Evolutionary conservation across 139 green algal genomes (phyloP), one percentile per base, ranked within the genome.

Genomic region (Micractinium conductrix): DNA sequence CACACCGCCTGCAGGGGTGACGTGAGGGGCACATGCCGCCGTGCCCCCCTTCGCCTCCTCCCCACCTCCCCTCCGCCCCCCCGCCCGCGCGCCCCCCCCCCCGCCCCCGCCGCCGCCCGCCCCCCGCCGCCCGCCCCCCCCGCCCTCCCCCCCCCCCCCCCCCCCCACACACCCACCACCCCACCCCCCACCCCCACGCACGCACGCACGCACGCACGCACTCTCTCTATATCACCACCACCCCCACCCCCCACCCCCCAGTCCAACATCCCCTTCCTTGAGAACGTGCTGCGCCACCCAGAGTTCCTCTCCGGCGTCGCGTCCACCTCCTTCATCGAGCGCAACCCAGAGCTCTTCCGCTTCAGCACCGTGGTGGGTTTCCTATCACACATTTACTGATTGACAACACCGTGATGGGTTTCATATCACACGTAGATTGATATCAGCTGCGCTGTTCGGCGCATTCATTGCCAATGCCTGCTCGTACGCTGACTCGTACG

Each of bases 251-350:
- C 14, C 74, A 4, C n/a, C 58, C 30, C 33, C 2, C 76, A 82
- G 76, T 98, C 96, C 88, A 98, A 98, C 91, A 95, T 98, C 60
- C 74, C 90, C n/a, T 98, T 98, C 88, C 89, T 98, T 79, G 90
- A 94, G 81, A 97, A 98, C 86, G 95, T 98, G 48, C 86, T 98
- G 81, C 83, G 90, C 38, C 93, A 97, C 87, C 93, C 95, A 3
- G 95, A 96, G 70, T 99, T 99, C 81, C 84, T 97, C 50, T 35
- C 43, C 0, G 94, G 94, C 43, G 81, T 89, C 16, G 89, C 93
- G 14, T 92, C 91, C 70, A 98, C 95, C 14, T 91, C 87, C 60
- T 97, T 98, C 89, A 96, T 98, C 69, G 95, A 97, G 78, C 86
- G 91, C 74, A 95, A 96, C 88, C 85, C 91, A 43, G 50, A 91